These are phyloP conservation scores for Lactifluus hygrophoroides DNA, from an alignment of 768 basidiomycete genomes.

Conservation along the genomic window DNA sequence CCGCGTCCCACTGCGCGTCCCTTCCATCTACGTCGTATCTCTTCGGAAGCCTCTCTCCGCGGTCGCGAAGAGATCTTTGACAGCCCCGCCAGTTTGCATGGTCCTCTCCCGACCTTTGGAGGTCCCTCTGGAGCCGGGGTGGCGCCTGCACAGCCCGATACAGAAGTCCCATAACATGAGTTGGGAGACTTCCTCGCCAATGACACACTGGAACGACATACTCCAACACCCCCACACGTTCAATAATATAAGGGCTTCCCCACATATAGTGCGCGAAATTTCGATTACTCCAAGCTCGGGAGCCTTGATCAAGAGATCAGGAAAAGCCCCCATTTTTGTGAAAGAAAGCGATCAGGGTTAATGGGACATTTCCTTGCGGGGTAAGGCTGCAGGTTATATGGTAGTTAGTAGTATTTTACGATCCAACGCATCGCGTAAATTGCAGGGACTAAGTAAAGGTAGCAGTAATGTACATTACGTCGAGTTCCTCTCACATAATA, in stretches of 20 bases:
- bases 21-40: conserved; percentile 19
- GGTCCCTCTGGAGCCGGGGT: background rate
- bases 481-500: background rate
- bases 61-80: conserved; percentile 23
- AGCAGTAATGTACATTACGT: background rate
- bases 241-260: background rate
- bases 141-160: background rate
- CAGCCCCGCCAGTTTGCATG: conserved; percentile 26
- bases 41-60: background rate
- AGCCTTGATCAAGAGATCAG: background rate
- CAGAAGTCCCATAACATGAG: background rate
- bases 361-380: background rate
- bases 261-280: background rate
- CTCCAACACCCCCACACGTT: background rate
- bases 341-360: background rate
- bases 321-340: background rate
- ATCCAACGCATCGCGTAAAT: background rate
- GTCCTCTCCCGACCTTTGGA: conserved; percentile 9
- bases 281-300: background rate
- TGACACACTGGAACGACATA: background rate
- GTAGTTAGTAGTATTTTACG: background rate
- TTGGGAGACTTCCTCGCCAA: background rate
- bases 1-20: conserved; percentile 21
- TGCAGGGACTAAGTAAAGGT: background rate
- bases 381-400: too few relatives aligned